A percentile compares a stretch with the other conserved stretches of the same genome.
Evolutionary conservation across 345 rosid species (phyloP).

Genomic region (Syzygium grande): DNA sequence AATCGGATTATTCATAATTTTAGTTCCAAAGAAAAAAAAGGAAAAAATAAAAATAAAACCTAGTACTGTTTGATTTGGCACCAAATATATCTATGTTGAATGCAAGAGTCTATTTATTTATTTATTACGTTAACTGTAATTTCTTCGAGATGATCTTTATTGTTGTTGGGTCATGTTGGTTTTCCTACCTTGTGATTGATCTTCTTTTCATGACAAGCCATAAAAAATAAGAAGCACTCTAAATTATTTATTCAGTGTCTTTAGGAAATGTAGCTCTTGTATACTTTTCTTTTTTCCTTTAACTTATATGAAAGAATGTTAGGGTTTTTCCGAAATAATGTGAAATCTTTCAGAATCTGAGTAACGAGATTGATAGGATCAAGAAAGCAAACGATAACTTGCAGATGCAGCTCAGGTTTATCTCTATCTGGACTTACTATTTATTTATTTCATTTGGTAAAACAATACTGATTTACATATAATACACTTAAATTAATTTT

Average conservation of each 20-base stretch:
- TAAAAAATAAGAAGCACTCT: background rate
- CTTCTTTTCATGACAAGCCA: background rate
- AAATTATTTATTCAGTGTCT: background rate
- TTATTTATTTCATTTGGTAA: background rate
- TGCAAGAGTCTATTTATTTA: background rate
- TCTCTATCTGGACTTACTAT: background rate
- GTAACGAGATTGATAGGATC: constrained; percentile 70
- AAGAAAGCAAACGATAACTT: constrained; percentile 77
- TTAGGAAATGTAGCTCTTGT: background rate
- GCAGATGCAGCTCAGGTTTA: constrained; percentile 71
- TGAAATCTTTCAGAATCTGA: constrained; percentile 36
- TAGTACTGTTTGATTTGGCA: background rate
- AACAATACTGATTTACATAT: background rate
- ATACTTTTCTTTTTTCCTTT: background rate
- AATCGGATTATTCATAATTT: background rate
- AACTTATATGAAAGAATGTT: background rate
- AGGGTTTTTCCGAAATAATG: background rate
- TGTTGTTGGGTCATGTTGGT: background rate
- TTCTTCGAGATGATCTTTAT: background rate
- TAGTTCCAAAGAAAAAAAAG: background rate
- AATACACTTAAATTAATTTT: background rate
- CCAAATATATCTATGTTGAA: background rate
- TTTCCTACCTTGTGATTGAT: background rate
- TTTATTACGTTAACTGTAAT: background rate
- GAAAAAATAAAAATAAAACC: background rate